Conservation (phyloP, 2,329 filamentous ascomycete genomes). For the Pleochaeta shiraiana region DNA sequence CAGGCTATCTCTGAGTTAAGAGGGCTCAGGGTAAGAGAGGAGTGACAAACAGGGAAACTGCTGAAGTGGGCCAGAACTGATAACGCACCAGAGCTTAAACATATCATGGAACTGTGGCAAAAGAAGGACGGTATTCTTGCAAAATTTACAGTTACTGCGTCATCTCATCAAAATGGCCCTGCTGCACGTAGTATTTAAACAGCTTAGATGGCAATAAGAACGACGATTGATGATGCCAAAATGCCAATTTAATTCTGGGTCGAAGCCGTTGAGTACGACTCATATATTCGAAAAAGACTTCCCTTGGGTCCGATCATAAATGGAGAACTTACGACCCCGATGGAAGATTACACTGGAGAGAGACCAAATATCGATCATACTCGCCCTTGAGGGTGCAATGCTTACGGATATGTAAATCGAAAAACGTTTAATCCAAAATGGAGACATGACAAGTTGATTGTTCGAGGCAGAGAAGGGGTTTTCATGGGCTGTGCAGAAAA, state of each 20-base stretch:
- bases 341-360: background rate
- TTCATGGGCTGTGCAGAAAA: background rate
- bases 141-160: background rate
- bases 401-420: background rate
- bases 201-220: background rate
- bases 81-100: background rate
- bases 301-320: background rate
- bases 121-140: background rate
- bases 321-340: background rate
- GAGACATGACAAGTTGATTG: background rate
- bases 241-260: background rate
- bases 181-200: background rate
- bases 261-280: conserved; percentile 1
- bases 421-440: background rate
- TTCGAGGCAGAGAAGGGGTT: background rate
- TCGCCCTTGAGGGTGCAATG: background rate
- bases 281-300: background rate
- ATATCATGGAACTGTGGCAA: background rate
- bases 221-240: background rate
- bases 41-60: background rate
- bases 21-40: background rate
- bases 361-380: background rate
- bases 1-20: background rate
- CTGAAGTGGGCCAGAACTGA: background rate
- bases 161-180: conserved; percentile 1